These are phyloP conservation scores for Pseudocercospora macadamiae DNA, from an alignment of 2,329 filamentous ascomycete species.

Conservation along the genomic window DNA sequence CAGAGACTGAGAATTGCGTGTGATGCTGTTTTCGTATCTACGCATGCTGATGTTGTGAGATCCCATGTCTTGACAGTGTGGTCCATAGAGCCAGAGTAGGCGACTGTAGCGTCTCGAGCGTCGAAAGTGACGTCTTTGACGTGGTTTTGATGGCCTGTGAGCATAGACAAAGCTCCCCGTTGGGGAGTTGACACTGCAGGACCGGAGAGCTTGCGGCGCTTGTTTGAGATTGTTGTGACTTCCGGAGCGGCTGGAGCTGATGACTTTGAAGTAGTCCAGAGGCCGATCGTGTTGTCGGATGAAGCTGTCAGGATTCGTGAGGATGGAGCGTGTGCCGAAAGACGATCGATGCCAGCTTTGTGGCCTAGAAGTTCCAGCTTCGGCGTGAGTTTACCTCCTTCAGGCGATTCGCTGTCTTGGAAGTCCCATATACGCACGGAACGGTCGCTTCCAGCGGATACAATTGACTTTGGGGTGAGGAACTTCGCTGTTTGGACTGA, in stretches of 20 bases:
- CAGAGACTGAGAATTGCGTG: conserved; percentile 80
- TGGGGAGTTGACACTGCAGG: conserved; percentile 59
- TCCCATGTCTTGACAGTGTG: conserved; percentile 91
- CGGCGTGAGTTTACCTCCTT: conserved; percentile 61
- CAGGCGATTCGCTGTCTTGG: conserved; percentile 55
- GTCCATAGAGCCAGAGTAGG: conserved; percentile 89
- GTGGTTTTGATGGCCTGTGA: conserved; percentile 71
- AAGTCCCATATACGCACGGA: conserved; percentile 92
- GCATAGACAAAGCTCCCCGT: conserved; percentile 75
- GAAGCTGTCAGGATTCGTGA: conserved; percentile 84
- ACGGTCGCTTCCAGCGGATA: conserved; percentile 80
- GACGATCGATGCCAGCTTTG: conserved; percentile 70
- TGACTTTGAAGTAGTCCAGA: conserved; percentile 83
- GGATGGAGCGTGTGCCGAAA: conserved; percentile 73
- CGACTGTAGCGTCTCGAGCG: conserved; percentile 79
- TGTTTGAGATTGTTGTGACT: conserved; percentile 69
- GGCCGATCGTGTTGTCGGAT: conserved; percentile 77
- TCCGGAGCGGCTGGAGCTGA: conserved; percentile 74
- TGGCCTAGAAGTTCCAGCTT: conserved; percentile 84
- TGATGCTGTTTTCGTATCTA: conserved; percentile 80
- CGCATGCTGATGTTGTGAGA: conserved; percentile 75
- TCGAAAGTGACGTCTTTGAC: conserved; percentile 85
- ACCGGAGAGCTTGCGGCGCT: conserved; percentile 70
- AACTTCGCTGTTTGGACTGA: conserved; percentile 84
- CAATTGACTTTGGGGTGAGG: conserved; percentile 70